These are phyloP conservation scores for Ustilago crameri DNA, from an alignment of 1,284 basidiomycete species.

Conservation along the genomic window DNA sequence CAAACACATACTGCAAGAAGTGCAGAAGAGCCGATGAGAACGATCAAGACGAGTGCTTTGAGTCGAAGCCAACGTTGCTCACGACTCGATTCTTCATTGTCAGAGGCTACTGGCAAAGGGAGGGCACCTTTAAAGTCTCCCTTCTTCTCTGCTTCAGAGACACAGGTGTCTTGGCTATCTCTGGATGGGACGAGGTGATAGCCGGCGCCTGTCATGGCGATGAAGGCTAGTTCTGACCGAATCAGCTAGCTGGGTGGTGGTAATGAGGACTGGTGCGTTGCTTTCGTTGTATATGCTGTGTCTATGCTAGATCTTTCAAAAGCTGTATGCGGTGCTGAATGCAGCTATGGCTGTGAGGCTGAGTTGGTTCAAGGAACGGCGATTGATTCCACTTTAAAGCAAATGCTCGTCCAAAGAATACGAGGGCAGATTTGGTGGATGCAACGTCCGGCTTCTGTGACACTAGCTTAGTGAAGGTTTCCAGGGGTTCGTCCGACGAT, in stretches of 20 bases:
- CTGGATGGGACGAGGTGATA: constrained; percentile 35
- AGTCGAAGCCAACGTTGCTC: constrained; percentile 12
- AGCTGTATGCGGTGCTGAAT: too few species aligned
- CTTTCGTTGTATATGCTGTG: too few species aligned
- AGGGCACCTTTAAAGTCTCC: constrained; percentile 1
- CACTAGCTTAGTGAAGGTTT: too few species aligned
- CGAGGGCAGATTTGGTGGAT: too few species aligned
- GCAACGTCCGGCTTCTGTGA: too few species aligned
- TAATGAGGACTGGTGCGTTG: too few species aligned
- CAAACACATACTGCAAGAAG: constrained; percentile 24
- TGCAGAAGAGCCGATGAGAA: constrained; percentile 15
- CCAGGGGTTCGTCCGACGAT: too few species aligned
- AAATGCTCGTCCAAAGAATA: too few species aligned
- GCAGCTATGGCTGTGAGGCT: too few species aligned
- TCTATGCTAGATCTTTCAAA: too few species aligned
- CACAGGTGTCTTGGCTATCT: constrained; percentile 38
- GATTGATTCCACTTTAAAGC: too few species aligned
- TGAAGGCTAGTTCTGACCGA: constrained; percentile 3
- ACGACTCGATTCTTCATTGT: background rate
- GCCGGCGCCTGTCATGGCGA: constrained; percentile 33
- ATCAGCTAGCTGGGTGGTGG: constrained; percentile 1
- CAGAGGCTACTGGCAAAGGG: background rate
- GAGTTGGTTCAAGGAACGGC: too few species aligned
- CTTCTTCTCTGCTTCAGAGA: constrained; percentile 15
- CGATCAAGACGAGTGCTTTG: constrained; percentile 24